These are phyloP conservation scores for Brettanomyces sp. DNA, from an alignment of 805 yeast species.

Conservation along the genomic window DNA sequence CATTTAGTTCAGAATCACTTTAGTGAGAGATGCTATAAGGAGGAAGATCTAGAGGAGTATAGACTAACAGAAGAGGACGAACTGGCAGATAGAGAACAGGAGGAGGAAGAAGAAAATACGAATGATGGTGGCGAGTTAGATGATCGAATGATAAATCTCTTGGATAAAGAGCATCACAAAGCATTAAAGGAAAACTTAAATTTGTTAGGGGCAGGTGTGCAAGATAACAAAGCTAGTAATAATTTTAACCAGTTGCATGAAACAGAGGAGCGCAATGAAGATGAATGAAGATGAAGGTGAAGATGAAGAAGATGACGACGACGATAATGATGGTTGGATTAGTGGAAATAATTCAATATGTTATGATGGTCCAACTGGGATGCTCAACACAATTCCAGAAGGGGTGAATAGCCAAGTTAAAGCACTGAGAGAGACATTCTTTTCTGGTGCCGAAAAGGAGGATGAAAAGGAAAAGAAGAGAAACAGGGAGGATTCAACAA, in stretches of 20 bases:
- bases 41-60: conserved; percentile 16
- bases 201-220: no score
- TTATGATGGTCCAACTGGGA: conserved; percentile 63
- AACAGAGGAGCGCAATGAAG: conserved; percentile 14
- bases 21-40: conserved; percentile 14
- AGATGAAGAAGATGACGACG: neutral
- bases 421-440: conserved; percentile 15
- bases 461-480: neutral
- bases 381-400: conserved; percentile 56
- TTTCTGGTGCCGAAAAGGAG: conserved; percentile 5
- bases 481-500: neutral
- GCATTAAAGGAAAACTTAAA: conserved; percentile 25
- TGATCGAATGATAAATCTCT: conserved; percentile 15
- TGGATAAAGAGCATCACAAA: conserved; percentile 27
- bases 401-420: conserved; percentile 18
- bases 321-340: conserved; percentile 40
- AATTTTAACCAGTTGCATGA: conserved; percentile 7
- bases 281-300: neutral
- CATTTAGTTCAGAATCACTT: conserved; percentile 71
- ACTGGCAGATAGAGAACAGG: conserved; percentile 7
- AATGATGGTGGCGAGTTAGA: conserved; percentile 7
- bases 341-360: conserved; percentile 31
- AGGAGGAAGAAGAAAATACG: neutral
- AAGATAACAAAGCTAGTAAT: no score
- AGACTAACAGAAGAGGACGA: conserved; percentile 9